Base-by-base conservation (phyloP, 2,329 filamentous ascomycete genomes). In the Torrubiellomyces zombiae region DNA sequence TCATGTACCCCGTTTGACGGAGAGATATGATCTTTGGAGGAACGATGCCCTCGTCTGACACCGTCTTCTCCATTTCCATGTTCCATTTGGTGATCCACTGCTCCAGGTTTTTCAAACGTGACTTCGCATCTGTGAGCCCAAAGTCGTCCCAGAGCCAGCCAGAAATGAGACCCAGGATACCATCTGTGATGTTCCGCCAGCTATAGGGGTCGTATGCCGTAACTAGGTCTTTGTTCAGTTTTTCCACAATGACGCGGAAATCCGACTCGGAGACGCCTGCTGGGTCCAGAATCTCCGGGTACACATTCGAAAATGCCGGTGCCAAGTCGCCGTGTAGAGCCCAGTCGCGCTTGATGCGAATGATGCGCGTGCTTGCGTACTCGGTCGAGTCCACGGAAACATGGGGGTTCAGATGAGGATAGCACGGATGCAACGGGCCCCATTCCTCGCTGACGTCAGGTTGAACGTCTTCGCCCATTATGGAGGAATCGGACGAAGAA, bases 91-190 rank as follows among this genome's bases (percentile, higher is more conserved):
- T 78, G 27, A 98, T 66, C 72, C 80, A 93, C 18, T 48, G 50
- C 51, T 98, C 89, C 11, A 94, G 54, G 7, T 55, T 61, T 28
- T 61, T 65, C 22, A 93, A 48, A 28, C 74, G 65, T 13, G 60
- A 56, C 55, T 95, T 95, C 30, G 77, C 66, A 7, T 65, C 71
- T 4, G 79, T 79, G 18, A 81, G 53, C 2, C 86, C 83, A 13
- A 86, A 40, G 44, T 95, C 86, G 30, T 98, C 89, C 82, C 83
- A 95, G 17, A 95, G 42, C 80, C 85, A 98, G 13, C 86, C 80
- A 0, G 89, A 95, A 17, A 83, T 51, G 4, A 91, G 58, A 2
- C 86, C 83, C 37, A 95, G 46, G 8, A 81, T 47, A 9, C 71
- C 68, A 48, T 98, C 89, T 1, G 93, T 35, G 41, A 85, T 70